Base-by-base conservation (phyloP, 2,329 filamentous ascomycete genomes). In the Aspergillus tamarii region DNA sequence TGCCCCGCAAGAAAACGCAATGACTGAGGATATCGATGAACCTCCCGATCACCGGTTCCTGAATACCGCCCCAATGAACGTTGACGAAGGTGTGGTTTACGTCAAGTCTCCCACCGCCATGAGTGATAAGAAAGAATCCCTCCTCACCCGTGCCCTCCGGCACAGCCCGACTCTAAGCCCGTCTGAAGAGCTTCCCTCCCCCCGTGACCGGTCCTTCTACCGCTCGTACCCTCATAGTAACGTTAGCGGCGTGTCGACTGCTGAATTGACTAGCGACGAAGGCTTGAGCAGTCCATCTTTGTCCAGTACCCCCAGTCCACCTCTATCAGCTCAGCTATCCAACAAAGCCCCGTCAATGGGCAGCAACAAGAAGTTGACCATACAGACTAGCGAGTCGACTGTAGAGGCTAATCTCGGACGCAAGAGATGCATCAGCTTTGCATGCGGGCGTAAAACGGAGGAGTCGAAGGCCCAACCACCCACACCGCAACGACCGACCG, bases 181-280 rank as follows among this genome's bases (percentile, higher is more conserved):
- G 14, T 67, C 71, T 36, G 76, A 79, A 46, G 70, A 63, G 69
- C 75, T 62, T 72, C 73, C 62, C 52, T 61, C 67, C 64, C 73
- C 62, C 66, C 74, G 66, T 78, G 83, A 69, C 80, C 81, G 85
- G 76, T 67, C 79, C 88, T 64, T 94, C 91, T 64, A 89, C 90
- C 71, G 70, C 54, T 76, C 76, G 43, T 79, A 78, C 62, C 73
- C 73, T 21, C 90, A 89, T 76, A 96, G 92, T 82, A 94, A 90
- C 74, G 82, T 88, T 69, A 97, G 93, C 80, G 81, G 90, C 64
- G 85, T 91, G 53, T 97, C 94, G 1, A 96, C 93, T 3, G 91
- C 91, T 43, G 94, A 97, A 68, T 84, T 98, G 62, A 97, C 93
- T n/a, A 97, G 94, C 78, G 95, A 97, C 73, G 95, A 92, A 63